Evolutionary conservation across 805 yeast species (phyloP).

Genomic region (Wickerhamomyces xylosicus): DNA sequence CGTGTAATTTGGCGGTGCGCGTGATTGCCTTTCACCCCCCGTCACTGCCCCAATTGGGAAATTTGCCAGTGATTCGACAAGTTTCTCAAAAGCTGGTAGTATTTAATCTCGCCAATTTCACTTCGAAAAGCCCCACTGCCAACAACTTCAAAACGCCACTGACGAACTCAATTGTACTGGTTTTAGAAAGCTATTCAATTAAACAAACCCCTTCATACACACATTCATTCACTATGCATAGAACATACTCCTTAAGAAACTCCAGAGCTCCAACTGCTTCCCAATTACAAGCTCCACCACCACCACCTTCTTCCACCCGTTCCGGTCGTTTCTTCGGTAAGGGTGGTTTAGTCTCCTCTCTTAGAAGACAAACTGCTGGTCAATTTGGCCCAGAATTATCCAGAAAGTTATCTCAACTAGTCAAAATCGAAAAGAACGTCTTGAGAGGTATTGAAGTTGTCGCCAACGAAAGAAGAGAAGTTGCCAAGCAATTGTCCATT

Average conservation of each 20-base stretch:
- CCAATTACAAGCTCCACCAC: constrained; percentile 71
- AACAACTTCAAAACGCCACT: too few species aligned
- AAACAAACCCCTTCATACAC: too few species aligned
- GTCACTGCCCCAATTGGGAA: neutral
- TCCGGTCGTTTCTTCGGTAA: constrained; percentile 72
- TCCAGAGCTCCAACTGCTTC: constrained; percentile 77
- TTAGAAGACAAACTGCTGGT: constrained; percentile 83
- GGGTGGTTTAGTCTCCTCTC: constrained; percentile 53
- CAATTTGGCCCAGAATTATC: constrained; percentile 91
- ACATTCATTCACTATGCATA: constrained; percentile 66
- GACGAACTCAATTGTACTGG: too few species aligned
- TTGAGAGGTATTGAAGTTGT: constrained; percentile 90
- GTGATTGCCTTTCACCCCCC: neutral
- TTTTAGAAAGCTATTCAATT: too few species aligned
- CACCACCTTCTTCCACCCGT: constrained; percentile 67
- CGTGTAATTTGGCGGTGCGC: neutral
- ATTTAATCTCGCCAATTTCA: neutral
- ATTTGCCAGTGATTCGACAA: neutral
- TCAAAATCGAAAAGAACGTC: constrained; percentile 93
- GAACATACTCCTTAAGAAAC: constrained; percentile 75
- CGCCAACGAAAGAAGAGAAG: constrained; percentile 89
- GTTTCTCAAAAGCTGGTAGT: neutral
- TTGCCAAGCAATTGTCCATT: constrained; percentile 90
- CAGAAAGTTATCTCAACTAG: constrained; percentile 80
- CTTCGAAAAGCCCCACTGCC: neutral